phyloP scores from a whole-genome alignment of 2,329 filamentous ascomycete genomes.

The Metarhizium sp. region DNA sequence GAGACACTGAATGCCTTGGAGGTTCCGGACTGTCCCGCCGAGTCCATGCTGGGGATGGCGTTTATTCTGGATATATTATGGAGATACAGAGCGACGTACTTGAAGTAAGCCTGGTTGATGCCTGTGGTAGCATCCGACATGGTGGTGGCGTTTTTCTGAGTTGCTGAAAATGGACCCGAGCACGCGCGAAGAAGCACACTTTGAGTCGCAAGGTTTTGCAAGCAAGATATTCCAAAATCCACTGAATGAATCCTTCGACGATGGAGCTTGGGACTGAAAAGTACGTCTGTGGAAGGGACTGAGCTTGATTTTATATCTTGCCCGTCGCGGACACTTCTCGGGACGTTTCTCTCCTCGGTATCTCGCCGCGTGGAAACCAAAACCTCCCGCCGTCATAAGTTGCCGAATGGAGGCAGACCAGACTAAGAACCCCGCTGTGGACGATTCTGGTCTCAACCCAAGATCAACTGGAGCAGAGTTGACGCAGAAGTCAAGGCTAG shows the following conservation, averaged over 20 bases:
- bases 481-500: too few relatives aligned
- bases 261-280: too few relatives aligned
- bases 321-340: conserved; percentile 23
- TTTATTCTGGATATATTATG: too few relatives aligned
- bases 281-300: neutral
- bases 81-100: conserved; percentile 22
- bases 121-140: conserved; percentile 22
- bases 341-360: conserved; percentile 3
- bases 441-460: neutral
- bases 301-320: conserved; percentile 10
- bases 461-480: neutral
- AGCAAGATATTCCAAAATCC: too few relatives aligned
- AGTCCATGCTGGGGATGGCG: too few relatives aligned
- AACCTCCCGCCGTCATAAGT: neutral
- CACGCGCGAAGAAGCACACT: too few relatives aligned
- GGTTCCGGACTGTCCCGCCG: neutral
- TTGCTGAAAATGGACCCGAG: neutral
- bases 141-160: conserved; percentile 4
- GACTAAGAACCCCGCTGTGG: too few relatives aligned
- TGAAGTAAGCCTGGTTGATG: conserved; percentile 32
- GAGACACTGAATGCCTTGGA: neutral
- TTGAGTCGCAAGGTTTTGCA: neutral
- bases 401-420: neutral
- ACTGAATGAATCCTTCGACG: too few relatives aligned
- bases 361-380: neutral